These are phyloP conservation scores for Naganishia friedmannii DNA, from an alignment of 768 basidiomycete species.

Conservation along the genomic window DNA sequence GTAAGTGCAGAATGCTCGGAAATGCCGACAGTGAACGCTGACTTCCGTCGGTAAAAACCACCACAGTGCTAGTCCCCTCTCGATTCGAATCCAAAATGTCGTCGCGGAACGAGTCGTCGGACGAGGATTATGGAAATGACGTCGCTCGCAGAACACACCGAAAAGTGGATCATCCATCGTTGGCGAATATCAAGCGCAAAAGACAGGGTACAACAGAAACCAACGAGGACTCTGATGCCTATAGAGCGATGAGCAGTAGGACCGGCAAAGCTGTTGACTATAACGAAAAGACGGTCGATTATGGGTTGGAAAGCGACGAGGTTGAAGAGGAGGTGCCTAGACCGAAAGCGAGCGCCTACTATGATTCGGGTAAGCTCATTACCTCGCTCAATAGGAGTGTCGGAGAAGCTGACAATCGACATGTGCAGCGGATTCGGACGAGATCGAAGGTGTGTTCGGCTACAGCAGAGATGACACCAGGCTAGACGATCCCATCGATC, in stretches of 20 bases:
- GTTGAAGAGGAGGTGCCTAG: constrained; percentile 31
- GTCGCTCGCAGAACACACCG: constrained; percentile 24
- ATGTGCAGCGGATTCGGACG: constrained; percentile 38
- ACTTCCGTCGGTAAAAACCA: not conserved
- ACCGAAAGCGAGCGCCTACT: constrained; percentile 32
- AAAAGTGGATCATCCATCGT: constrained; percentile 19
- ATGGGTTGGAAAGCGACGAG: constrained; percentile 41
- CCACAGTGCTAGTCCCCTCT: not conserved
- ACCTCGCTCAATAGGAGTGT: not conserved
- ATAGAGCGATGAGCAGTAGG: constrained; percentile 20
- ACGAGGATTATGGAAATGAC: constrained; percentile 29
- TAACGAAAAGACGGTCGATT: constrained; percentile 47
- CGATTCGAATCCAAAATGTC: constrained; percentile 25
- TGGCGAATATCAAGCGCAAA: constrained; percentile 22
- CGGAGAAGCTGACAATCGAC: not conserved
- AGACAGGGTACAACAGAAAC: constrained; percentile 25
- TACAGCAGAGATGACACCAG: constrained; percentile 78
- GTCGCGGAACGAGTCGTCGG: constrained; percentile 11
- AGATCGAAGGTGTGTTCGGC: constrained; percentile 81
- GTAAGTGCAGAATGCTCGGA: not conserved
- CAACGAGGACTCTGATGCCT: constrained; percentile 19
- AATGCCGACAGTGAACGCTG: not conserved
- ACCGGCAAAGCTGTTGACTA: constrained; percentile 38
- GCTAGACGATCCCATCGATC: constrained; percentile 66
- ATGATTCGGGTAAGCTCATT: constrained; percentile 18